Evolutionary conservation across 2,329 filamentous ascomycete genomes (phyloP).

Genomic region (Cladobotryum protrusum): DNA sequence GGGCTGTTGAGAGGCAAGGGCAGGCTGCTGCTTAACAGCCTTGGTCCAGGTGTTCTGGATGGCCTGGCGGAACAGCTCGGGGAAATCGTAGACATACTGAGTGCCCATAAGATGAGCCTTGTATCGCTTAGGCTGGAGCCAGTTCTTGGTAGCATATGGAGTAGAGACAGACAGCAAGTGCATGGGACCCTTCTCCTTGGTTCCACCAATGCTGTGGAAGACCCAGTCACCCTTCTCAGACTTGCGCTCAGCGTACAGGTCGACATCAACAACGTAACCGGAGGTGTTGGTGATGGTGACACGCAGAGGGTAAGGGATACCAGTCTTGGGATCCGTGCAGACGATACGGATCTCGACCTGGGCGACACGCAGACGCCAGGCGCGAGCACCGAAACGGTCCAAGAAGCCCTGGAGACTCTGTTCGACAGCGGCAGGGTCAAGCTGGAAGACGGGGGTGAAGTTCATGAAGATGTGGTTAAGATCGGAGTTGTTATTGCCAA

Average conservation of each 20-base stretch:
- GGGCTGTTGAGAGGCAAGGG: slow-evolving; percentile 74
- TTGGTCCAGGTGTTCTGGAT: slow-evolving; percentile 91
- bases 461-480: slow-evolving; percentile 99
- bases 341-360: slow-evolving; percentile 98
- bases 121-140: slow-evolving; percentile 97
- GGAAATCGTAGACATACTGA: slow-evolving; percentile 99
- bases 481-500: slow-evolving; percentile 98
- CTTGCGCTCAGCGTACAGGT: slow-evolving; percentile 96
- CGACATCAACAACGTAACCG: slow-evolving; percentile 94
- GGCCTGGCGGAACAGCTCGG: slow-evolving; percentile 95
- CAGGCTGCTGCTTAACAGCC: slow-evolving; percentile 65
- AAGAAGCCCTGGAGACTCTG: slow-evolving; percentile 91
- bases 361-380: slow-evolving; percentile 93
- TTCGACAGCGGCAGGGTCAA: slow-evolving; percentile 84
- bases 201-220: slow-evolving; percentile 95
- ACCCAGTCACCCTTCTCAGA: slow-evolving; percentile 98
- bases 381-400: slow-evolving; percentile 89
- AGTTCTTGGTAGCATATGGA: slow-evolving; percentile 96
- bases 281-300: slow-evolving; percentile 98
- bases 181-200: slow-evolving; percentile 91
- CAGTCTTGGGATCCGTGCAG: slow-evolving; percentile 83
- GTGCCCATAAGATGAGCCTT: slow-evolving; percentile 99
- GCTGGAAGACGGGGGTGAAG: slow-evolving; percentile 94
- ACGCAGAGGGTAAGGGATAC: slow-evolving; percentile 82
- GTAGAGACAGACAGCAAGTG: slow-evolving; percentile 86